Conservation (phyloP, 75 land plant species). For the Azolla pinnata region DNA sequence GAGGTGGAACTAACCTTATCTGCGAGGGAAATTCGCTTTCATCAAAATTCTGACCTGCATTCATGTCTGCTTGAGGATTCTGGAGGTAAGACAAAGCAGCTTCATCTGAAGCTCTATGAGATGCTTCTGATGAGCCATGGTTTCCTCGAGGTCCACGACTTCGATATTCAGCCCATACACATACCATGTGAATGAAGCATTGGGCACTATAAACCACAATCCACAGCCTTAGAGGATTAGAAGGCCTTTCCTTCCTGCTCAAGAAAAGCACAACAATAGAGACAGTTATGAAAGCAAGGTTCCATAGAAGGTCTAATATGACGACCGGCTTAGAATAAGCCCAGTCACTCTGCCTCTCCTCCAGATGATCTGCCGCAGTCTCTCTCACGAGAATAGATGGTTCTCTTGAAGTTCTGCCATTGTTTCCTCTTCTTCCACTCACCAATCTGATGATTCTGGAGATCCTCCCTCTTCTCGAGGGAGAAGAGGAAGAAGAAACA, state of each 20-base stretch:
- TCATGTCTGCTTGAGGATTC: no score
- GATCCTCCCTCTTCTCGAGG: not conserved
- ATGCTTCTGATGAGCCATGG: no score
- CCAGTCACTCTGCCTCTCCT: conserved; percentile 66
- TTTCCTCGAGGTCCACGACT: conserved; percentile 20
- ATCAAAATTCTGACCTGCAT: no score
- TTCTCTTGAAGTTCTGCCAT: conserved; percentile 33
- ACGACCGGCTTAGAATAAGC: conserved; percentile 73
- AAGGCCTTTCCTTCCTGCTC: conserved; percentile 33
- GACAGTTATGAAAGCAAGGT: conserved; percentile 35
- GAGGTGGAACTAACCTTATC: no score
- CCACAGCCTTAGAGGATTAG: conserved; percentile 50
- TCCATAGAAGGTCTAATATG: conserved; percentile 56
- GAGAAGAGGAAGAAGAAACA: not conserved
- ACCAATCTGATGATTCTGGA: not conserved
- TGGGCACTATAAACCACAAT: conserved; percentile 49
- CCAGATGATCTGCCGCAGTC: conserved; percentile 62
- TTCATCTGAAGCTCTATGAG: no score
- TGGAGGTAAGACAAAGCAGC: no score
- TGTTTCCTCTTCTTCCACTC: conserved; percentile 10
- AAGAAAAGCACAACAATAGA: conserved; percentile 32
- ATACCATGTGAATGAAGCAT: conserved; percentile 50
- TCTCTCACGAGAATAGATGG: conserved; percentile 56
- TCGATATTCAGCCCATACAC: conserved; percentile 48
- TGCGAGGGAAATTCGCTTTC: no score